Evolutionary conservation across 2,329 filamentous ascomycete genomes (phyloP).

Genomic region (Colletotrichum euphorbiae): DNA sequence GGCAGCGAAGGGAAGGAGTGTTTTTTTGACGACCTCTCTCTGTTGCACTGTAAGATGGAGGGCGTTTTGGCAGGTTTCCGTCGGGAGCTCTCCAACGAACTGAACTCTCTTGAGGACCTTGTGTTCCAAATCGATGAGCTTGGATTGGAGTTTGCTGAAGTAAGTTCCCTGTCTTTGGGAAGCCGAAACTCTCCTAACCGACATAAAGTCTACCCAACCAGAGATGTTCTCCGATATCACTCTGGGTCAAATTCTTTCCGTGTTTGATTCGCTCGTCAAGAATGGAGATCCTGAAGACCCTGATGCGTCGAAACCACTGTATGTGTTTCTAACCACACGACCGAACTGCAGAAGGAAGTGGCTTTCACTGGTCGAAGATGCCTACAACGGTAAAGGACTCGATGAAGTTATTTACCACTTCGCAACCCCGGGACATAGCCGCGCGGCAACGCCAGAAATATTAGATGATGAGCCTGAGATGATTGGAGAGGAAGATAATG

Average conservation of each 20-base stretch:
- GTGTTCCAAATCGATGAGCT: slow-evolving; percentile 64
- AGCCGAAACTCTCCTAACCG: slow-evolving; percentile 44
- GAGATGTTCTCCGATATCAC: slow-evolving; percentile 52
- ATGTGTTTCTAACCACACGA: slow-evolving; percentile 56
- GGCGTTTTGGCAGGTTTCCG: slow-evolving; percentile 59
- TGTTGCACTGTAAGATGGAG: slow-evolving; percentile 58
- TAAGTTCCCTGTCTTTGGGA: slow-evolving; percentile 44
- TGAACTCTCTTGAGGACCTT: slow-evolving; percentile 60
- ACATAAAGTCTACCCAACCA: slow-evolving; percentile 49
- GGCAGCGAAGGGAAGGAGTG: slow-evolving; percentile 50
- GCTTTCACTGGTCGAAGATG: slow-evolving; percentile 55
- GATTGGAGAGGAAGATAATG: slow-evolving; percentile 39
- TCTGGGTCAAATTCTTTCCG: slow-evolving; percentile 55
- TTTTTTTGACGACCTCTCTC: slow-evolving; percentile 58
- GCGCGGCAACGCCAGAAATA: slow-evolving; percentile 40
- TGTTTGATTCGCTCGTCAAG: slow-evolving; percentile 57
- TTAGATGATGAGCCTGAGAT: slow-evolving; percentile 38
- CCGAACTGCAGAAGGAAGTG: slow-evolving; percentile 54
- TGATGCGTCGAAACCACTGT: slow-evolving; percentile 52
- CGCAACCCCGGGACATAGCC: slow-evolving; percentile 41
- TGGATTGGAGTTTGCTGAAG: slow-evolving; percentile 65
- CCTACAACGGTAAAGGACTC: slow-evolving; percentile 54
- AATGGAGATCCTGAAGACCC: slow-evolving; percentile 59
- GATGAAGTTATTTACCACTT: slow-evolving; percentile 56
- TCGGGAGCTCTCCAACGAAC: slow-evolving; percentile 58